Conservation (phyloP, 2,329 filamentous ascomycete species). For the Pestalotiopsis sp. region DNA sequence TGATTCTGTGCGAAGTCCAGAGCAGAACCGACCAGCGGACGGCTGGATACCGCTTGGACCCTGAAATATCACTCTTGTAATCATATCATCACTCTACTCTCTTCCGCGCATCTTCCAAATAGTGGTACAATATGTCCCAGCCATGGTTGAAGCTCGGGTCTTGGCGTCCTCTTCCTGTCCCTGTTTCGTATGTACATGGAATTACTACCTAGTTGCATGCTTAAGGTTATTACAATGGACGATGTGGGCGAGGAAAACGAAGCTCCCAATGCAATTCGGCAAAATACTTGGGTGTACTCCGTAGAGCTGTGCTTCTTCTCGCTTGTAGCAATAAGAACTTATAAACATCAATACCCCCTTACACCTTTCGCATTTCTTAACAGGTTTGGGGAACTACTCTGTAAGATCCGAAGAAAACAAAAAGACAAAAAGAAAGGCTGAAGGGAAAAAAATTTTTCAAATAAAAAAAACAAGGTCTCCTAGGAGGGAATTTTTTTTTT, state of each 20-base stretch:
- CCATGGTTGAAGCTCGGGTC: no score
- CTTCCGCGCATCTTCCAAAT: background rate
- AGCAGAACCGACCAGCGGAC: background rate
- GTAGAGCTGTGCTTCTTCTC: background rate
- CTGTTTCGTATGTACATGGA: no score
- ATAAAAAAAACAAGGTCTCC: background rate
- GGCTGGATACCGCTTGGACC: background rate
- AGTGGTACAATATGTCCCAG: background rate
- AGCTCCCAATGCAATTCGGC: background rate
- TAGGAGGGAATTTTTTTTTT: background rate
- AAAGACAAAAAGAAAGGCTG: background rate
- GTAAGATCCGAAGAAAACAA: background rate
- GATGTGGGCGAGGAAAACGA: background rate
- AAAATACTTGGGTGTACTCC: background rate
- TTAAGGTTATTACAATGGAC: background rate
- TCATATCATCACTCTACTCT: background rate
- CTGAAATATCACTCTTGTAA: background rate
- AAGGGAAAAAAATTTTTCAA: background rate
- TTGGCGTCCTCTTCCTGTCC: no score
- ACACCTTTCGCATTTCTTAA: background rate
- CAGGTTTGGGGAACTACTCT: no score
- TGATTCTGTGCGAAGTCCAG: background rate
- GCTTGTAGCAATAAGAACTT: background rate
- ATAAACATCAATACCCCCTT: background rate
- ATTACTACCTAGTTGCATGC: no score